Evolutionary conservation across 1,284 basidiomycete genomes (phyloP).

Genomic region (Tetrapyrgos nigripes): DNA sequence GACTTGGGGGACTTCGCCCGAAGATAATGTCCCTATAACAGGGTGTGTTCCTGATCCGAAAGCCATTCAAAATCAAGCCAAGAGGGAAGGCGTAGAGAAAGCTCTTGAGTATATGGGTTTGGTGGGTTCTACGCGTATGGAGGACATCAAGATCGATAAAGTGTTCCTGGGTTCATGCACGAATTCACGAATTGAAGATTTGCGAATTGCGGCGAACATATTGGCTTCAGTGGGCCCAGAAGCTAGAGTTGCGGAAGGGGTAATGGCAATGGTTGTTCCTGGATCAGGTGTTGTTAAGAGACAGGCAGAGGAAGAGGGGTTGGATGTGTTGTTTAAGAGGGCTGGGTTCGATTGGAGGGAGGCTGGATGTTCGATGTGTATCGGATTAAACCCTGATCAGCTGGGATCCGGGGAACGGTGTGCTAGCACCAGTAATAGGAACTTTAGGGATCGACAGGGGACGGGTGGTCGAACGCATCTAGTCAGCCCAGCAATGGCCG

Average conservation of each 20-base stretch:
- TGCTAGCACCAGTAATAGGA: slow-evolving; percentile 95
- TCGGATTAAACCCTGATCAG: slow-evolving; percentile 98
- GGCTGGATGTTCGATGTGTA: slow-evolving; percentile 97
- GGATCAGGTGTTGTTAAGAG: slow-evolving; percentile 94
- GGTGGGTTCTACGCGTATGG: slow-evolving; percentile 80
- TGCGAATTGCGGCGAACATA: slow-evolving; percentile 87
- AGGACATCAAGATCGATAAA: slow-evolving; percentile 89
- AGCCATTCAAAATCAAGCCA: slow-evolving; percentile 66
- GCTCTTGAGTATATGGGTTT: slow-evolving; percentile 94
- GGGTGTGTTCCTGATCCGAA: slow-evolving; percentile 85
- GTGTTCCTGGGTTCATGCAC: slow-evolving; percentile 98
- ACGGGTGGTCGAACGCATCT: slow-evolving; percentile 93
- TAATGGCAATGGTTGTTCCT: slow-evolving; percentile 94
- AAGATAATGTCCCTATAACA: slow-evolving; percentile 90
- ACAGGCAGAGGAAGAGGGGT: slow-evolving; percentile 92
- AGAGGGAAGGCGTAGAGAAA: slow-evolving; percentile 78
- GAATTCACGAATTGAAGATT: slow-evolving; percentile 95
- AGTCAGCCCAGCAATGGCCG: slow-evolving; percentile 94
- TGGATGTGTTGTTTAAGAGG: slow-evolving; percentile 90
- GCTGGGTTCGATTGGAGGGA: slow-evolving; percentile 98
- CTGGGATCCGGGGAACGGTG: slow-evolving; percentile 89
- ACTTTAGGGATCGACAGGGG: slow-evolving; percentile 94
- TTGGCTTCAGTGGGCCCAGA: slow-evolving; percentile 77
- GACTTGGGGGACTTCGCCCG: slow-evolving; percentile 96
- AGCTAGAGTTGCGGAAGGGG: slow-evolving; percentile 79